These are phyloP conservation scores for Russula foetens DNA, from an alignment of 768 basidiomycete species.

Conservation along the genomic window DNA sequence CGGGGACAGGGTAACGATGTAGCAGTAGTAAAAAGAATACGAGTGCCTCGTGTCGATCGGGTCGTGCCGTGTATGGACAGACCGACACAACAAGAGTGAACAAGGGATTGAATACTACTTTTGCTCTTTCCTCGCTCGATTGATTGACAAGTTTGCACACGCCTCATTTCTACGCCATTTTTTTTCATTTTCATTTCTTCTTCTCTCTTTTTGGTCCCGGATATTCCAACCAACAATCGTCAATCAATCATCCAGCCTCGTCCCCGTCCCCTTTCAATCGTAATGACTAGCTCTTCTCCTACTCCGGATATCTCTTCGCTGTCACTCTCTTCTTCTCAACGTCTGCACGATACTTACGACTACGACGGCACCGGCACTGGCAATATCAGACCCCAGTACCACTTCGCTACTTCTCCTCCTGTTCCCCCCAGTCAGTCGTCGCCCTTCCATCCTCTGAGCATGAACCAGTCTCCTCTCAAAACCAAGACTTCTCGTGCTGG, in stretches of 20 bases:
- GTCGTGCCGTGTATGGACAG: constrained; percentile 1
- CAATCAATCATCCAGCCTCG: not conserved
- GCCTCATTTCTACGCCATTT: not conserved
- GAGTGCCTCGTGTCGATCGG: constrained; percentile 3
- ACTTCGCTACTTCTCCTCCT: constrained; percentile 58
- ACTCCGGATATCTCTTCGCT: constrained; percentile 71
- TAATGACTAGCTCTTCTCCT: constrained; percentile 71
- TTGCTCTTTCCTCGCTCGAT: not conserved
- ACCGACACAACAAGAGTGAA: not conserved
- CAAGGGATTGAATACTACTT: not conserved
- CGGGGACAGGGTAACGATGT: constrained; percentile 15
- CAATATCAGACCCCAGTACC: constrained; percentile 53
- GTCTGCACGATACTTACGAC: constrained; percentile 82
- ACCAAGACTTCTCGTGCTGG: constrained; percentile 60
- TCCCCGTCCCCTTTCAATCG: not conserved
- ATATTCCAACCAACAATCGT: not conserved
- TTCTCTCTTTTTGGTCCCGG: not conserved
- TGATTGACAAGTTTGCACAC: not conserved
- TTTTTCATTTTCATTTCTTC: not conserved
- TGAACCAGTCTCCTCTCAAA: constrained; percentile 67
- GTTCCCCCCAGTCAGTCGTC: constrained; percentile 42
- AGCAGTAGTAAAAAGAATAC: not conserved
- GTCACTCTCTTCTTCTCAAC: constrained; percentile 68
- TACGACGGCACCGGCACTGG: constrained; percentile 53
- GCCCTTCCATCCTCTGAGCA: constrained; percentile 42